phyloP scores from a whole-genome alignment of 495 filamentous ascomycete species.

The Lasiosphaeriaceae sp. region DNA sequence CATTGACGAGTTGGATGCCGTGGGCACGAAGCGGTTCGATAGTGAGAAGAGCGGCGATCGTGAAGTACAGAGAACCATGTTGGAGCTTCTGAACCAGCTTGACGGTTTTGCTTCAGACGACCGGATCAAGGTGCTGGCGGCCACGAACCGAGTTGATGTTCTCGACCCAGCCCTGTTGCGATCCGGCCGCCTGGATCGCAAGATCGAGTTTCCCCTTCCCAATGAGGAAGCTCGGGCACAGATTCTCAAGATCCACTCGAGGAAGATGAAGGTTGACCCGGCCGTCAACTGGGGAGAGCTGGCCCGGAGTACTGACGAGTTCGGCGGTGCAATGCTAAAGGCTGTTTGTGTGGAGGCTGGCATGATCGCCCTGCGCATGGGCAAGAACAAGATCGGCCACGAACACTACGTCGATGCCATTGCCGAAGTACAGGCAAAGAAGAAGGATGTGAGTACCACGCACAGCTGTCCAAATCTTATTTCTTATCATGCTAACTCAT shows the following conservation, averaged over 20 bases:
- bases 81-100: constrained; percentile 97
- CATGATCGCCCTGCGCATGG: constrained; percentile 95
- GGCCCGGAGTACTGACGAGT: constrained; percentile 97
- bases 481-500: constrained; percentile 24
- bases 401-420: constrained; percentile 99
- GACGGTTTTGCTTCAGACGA: constrained; percentile 99
- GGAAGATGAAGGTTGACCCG: constrained; percentile 96
- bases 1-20: constrained; percentile 96
- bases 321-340: constrained; percentile 95
- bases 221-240: constrained; percentile 97
- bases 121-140: constrained; percentile 96
- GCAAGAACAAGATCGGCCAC: constrained; percentile 89
- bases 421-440: constrained; percentile 94
- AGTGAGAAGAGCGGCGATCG: constrained; percentile 97
- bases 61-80: constrained; percentile 98
- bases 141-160: constrained; percentile 97
- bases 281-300: constrained; percentile 95
- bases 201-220: constrained; percentile 99
- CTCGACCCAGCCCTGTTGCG: constrained; percentile 91
- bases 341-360: constrained; percentile 98
- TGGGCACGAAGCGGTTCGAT: constrained; percentile 98
- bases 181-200: constrained; percentile 92
- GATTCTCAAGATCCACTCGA: constrained; percentile 93
- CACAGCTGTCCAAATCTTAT: background rate
- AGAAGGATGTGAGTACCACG: constrained; percentile 69